Base-by-base conservation (phyloP, 345 rosid genomes). In the Gossypium arboreum region DNA sequence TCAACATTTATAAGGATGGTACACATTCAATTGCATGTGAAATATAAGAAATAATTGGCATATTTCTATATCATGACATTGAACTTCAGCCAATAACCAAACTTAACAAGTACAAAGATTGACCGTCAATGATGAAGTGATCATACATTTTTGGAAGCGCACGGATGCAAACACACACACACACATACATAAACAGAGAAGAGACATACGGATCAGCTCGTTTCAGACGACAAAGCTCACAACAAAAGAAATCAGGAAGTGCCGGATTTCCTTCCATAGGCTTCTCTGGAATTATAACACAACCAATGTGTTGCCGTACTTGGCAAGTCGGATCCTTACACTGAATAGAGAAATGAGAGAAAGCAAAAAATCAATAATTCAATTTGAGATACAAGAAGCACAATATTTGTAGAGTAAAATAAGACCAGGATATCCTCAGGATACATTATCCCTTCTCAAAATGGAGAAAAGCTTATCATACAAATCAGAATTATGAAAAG, bases 131-230 rank as follows among this genome's bases (percentile, higher is more conserved):
- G 25, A 51, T 51, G 25, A 16, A 27, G 9, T 2, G 52, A 69
- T 17, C 73, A 51, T 34, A 24, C 34, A 59, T 59, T 58, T 29
- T 24, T 55, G 24, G 63, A 4, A 9, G 45, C 0, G 5, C 58
- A 68, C 3, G n/a, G 45, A 10, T 17, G 25, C 25, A 16, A 29
- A 69, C 47, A n/a, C 9, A 52, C 9, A 25, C 44, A 17, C 29
- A 20, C 12, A 47, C 9, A 68, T 7, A 34, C 7, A 34, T 5
- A 34, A 34, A 34, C 41, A 5, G 41, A 5, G 41, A 17, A 57
- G 48, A 76, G 78, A 76, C 98, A 18, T 88, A 95, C 99, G 98
- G 99, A 79, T 95, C 99, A 79, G 97, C 97, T 63, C 97, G 90
- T 74, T 85, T 81, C 72, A 95, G 94, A 68, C 99, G 91, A 77